Evolutionary conservation across 257 asterid species (phyloP).

Genomic region (Scutellaria galericulata): DNA sequence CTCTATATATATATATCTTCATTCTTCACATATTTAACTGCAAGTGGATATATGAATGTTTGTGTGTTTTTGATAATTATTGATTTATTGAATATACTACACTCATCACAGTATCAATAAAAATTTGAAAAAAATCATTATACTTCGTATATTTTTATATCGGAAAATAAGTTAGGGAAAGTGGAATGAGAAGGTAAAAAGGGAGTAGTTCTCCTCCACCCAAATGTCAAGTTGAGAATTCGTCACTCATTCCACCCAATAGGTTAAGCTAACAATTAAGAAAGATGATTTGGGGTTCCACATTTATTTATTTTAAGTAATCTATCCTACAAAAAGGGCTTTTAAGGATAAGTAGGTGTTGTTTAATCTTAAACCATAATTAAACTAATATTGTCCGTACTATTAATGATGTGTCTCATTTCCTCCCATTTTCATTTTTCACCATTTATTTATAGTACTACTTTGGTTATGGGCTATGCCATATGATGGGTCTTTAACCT

Average conservation of each 20-base stretch:
- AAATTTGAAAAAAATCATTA: too few relatives aligned
- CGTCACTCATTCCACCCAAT: slow-evolving; percentile 27
- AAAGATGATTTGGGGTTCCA: slow-evolving; percentile 29
- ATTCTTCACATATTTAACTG: too few relatives aligned
- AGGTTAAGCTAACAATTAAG: slow-evolving; percentile 5
- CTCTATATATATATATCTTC: too few relatives aligned
- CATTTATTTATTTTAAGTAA: slow-evolving; percentile 6
- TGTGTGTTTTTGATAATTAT: too few relatives aligned
- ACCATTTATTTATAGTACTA: slow-evolving; percentile 10
- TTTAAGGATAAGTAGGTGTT: slow-evolving; percentile 31
- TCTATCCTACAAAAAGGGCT: slow-evolving; percentile 40
- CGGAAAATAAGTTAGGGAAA: slow-evolving; percentile 16
- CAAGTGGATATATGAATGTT: too few relatives aligned
- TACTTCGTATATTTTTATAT: neutral
- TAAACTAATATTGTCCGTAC: slow-evolving; percentile 43
- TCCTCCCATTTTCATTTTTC: slow-evolving; percentile 31
- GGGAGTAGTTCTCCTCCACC: slow-evolving; percentile 35
- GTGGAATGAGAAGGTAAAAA: slow-evolving; percentile 36
- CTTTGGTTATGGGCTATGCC: slow-evolving; percentile 28
- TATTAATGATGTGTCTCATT: slow-evolving; percentile 46
- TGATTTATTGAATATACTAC: too few relatives aligned
- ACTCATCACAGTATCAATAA: too few relatives aligned
- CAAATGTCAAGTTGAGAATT: slow-evolving; percentile 45
- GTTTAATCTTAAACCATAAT: slow-evolving; percentile 15
- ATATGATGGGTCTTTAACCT: slow-evolving; percentile 30